Base-by-base conservation (phyloP, 176 grass and related monocot genomes). In the Phoenix roebelenii region DNA sequence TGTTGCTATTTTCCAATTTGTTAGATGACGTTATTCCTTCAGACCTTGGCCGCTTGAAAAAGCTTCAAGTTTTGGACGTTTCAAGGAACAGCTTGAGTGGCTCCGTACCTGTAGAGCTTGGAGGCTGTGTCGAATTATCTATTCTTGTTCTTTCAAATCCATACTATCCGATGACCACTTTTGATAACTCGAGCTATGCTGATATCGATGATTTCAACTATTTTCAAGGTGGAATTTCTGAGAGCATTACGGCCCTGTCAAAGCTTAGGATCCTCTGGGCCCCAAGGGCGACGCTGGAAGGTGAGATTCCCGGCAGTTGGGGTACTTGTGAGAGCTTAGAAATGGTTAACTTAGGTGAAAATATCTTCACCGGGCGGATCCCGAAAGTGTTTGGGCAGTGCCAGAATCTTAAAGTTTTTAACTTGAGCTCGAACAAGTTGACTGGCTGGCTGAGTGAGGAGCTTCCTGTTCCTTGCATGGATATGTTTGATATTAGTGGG, bases 261-360 rank as follows among this genome's bases (percentile, higher is more conserved):
- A 98, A 88, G 71, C 78, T 98, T 60, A 88, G 84, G 70, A 67
- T 98, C 59, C 50, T 92, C 52, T 98, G 93, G 93, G 93, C 93
- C 0, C 87, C 93, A 14, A 80, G 84, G 49, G 87, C 93, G 51
- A 88, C 76, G 4, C 57, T 98, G 52, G 81, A 98, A 57, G 93
- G 93, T 4, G 55, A 80, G 70, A 4, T 98, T 52, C 84, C 81
- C 0, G 25, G 24, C 16, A 90, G 92, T 51, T 98, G 93, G 93
- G 89, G 67, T 22, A 56, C 70, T 61, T 92, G 87, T 29, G 69
- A 67, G 60, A 85, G 71, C 66, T 74, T 98, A 67, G 84, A 98
- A 71, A 85, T 98, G 73, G 35, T 92, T 19, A 98, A 85, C 67
- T 74, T 98, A 80, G 93, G 84, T 5, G 80, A 92, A 51, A 98